Percentiles rank a stretch among this genome's conserved stretches.
phyloP scores from a whole-genome alignment of 2,329 filamentous ascomycete genomes.

The Aspergillus fructus region DNA sequence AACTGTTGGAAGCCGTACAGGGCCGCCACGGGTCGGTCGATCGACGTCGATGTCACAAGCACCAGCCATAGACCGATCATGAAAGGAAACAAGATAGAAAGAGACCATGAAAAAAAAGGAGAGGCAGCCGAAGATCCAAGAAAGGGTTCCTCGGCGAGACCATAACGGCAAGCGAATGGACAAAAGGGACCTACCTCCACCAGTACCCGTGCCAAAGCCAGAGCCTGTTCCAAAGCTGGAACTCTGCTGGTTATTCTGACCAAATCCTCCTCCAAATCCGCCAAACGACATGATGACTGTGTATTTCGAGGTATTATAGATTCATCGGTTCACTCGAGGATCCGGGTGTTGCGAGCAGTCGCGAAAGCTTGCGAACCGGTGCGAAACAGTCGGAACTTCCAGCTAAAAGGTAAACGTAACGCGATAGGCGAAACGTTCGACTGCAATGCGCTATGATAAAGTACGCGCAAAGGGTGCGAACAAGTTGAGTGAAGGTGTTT shows the following conservation, averaged over 20 bases:
- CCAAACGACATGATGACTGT: conserved; percentile 39
- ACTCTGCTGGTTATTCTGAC: conserved; percentile 55
- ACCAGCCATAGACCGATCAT: conserved; percentile 21
- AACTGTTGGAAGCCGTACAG: conserved; percentile 22
- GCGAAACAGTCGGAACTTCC: conserved; percentile 1
- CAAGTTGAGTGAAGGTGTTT: not conserved
- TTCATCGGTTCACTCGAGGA: conserved; percentile 28
- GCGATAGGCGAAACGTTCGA: conserved; percentile 1
- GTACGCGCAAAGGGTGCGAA: conserved; percentile 16
- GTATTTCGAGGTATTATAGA: conserved; percentile 23
- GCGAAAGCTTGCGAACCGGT: conserved; percentile 2
- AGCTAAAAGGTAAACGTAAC: not conserved
- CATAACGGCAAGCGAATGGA: conserved; percentile 12
- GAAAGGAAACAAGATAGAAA: conserved; percentile 4
- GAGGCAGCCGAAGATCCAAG: not conserved
- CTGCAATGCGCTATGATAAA: conserved; percentile 9
- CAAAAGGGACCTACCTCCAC: conserved; percentile 37
- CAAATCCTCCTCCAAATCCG: conserved; percentile 58
- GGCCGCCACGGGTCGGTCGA: conserved; percentile 22
- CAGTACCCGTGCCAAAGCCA: conserved; percentile 34
- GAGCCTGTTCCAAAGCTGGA: conserved; percentile 40
- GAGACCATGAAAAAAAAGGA: not conserved
- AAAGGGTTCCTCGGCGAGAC: not conserved
- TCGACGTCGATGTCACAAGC: conserved; percentile 32
- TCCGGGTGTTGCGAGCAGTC: conserved; percentile 6